Evolutionary conservation across 140 eudicot species (phyloP).

Genomic region (Anethum foeniculum): DNA sequence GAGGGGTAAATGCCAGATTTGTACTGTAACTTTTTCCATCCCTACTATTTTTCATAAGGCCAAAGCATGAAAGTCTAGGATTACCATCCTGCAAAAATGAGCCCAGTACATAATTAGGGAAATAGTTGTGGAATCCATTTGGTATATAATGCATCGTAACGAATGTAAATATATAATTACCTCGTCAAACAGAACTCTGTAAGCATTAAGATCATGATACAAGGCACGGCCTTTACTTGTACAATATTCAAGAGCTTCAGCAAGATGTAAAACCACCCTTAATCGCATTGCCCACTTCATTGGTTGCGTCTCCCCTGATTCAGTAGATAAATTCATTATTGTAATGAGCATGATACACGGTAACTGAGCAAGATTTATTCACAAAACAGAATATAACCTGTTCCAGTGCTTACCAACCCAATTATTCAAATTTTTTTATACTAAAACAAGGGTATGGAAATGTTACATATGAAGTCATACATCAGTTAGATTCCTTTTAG

Average conservation of each 20-base stretch:
- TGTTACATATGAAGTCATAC: background rate
- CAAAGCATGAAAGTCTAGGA: conserved; percentile 70
- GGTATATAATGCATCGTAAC: background rate
- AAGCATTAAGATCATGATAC: conserved; percentile 64
- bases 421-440: background rate
- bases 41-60: conserved; percentile 64
- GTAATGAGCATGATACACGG: background rate
- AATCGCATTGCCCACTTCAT: conserved; percentile 78
- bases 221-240: conserved; percentile 59
- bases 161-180: conserved; percentile 15
- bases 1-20: conserved; percentile 71
- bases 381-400: background rate
- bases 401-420: background rate
- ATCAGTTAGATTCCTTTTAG: background rate
- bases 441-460: background rate
- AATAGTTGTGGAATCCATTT: conserved; percentile 6
- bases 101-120: conserved; percentile 7
- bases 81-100: conserved; percentile 52
- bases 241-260: conserved; percentile 71
- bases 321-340: background rate
- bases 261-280: conserved; percentile 57
- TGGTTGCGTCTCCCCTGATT: conserved; percentile 63
- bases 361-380: background rate
- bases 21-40: conserved; percentile 76
- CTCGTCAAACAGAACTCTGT: conserved; percentile 65